These are phyloP conservation scores for Heracleum sosnowskyi DNA, from an alignment of 129 eudicot genomes.

Conservation along the genomic window DNA sequence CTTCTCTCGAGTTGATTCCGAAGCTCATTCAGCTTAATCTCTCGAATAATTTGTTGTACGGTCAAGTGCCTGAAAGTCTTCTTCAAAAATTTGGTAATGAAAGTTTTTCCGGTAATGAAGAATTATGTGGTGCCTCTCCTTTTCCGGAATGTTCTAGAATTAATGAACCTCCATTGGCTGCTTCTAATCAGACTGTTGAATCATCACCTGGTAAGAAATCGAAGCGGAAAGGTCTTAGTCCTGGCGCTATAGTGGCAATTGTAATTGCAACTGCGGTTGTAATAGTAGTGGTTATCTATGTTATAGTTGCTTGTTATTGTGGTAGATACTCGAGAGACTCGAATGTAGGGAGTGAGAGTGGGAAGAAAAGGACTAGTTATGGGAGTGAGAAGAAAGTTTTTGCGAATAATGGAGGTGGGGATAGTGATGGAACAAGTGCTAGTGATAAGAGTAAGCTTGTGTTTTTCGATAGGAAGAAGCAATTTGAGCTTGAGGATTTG, in stretches of 20 bases:
- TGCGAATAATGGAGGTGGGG: constrained; percentile 56
- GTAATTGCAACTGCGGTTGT: constrained; percentile 42
- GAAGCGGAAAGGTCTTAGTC: constrained; percentile 37
- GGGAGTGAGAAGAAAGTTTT: constrained; percentile 65
- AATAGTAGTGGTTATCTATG: constrained; percentile 40
- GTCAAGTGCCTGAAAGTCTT: constrained; percentile 37
- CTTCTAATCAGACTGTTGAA: constrained; percentile 34
- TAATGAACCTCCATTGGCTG: neutral
- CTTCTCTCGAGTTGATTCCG: constrained; percentile 23
- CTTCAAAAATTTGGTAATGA: constrained; percentile 28
- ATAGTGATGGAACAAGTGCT: constrained; percentile 50
- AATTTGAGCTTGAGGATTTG: constrained; percentile 85
- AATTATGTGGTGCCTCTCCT: constrained; percentile 48
- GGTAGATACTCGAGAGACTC: constrained; percentile 30
- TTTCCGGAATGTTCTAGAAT: constrained; percentile 37
- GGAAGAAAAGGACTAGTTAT: constrained; percentile 50
- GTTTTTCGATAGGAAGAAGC: constrained; percentile 75
- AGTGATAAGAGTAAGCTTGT: constrained; percentile 60
- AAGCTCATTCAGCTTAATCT: constrained; percentile 43
- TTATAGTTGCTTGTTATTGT: constrained; percentile 49
- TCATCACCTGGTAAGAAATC: constrained; percentile 37
- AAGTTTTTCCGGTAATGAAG: constrained; percentile 72
- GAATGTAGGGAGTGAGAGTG: constrained; percentile 46
- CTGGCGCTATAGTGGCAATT: constrained; percentile 55
- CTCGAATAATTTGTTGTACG: constrained; percentile 68